These are phyloP conservation scores for Corylus americana DNA, from an alignment of 306 rosid genomes.

Conservation along the genomic window DNA sequence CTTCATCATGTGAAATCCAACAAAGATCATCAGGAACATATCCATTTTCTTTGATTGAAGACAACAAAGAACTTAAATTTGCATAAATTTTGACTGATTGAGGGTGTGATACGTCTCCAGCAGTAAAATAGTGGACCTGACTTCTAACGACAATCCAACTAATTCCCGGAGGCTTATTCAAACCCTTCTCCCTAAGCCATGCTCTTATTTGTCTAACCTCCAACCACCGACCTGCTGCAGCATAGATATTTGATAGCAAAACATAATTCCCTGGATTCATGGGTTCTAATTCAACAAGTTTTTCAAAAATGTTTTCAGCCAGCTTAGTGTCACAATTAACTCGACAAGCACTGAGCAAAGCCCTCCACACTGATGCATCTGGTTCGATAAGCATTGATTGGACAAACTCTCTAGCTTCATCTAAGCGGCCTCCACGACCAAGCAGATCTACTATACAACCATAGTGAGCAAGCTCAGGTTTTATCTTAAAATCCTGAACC, in stretches of 20 bases:
- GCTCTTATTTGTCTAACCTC: slow-evolving; percentile 38
- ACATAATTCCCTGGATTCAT: slow-evolving; percentile 45
- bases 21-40: slow-evolving; percentile 25
- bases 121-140: slow-evolving; percentile 37
- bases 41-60: slow-evolving; percentile 36
- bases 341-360: slow-evolving; percentile 50
- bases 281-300: slow-evolving; percentile 50
- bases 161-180: slow-evolving; percentile 38
- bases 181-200: slow-evolving; percentile 39
- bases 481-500: slow-evolving; percentile 37
- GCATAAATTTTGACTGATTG: slow-evolving; percentile 38
- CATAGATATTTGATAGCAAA: slow-evolving; percentile 49
- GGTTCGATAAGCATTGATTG: slow-evolving; percentile 39
- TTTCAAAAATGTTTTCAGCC: slow-evolving; percentile 35
- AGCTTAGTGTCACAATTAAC: slow-evolving; percentile 21
- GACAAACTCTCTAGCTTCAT: slow-evolving; percentile 43
- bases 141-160: slow-evolving; percentile 49
- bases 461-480: slow-evolving; percentile 48
- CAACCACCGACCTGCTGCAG: slow-evolving; percentile 43
- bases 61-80: slow-evolving; percentile 35
- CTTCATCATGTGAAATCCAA: slow-evolving; percentile 27
- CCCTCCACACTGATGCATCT: slow-evolving; percentile 55
- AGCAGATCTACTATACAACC: slow-evolving; percentile 55
- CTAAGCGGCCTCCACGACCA: slow-evolving; percentile 45
- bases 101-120: slow-evolving; percentile 38